Evolutionary conservation across 805 yeast genomes (phyloP).

Genomic region (Myxozyma lipomycoides): DNA sequence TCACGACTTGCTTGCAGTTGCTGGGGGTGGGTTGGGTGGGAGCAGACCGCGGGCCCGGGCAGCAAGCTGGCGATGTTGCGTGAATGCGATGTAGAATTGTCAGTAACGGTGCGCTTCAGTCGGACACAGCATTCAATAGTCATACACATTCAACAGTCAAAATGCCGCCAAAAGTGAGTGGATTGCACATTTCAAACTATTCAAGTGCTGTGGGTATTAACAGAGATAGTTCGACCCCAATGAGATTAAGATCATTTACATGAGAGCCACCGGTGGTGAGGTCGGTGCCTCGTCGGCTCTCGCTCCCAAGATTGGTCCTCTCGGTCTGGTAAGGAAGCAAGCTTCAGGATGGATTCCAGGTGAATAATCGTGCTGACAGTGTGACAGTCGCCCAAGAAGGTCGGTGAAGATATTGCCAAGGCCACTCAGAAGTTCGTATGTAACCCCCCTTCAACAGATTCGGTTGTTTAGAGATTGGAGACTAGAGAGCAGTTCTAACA

Average conservation of each 20-base stretch:
- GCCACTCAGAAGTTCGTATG: conserved; percentile 86
- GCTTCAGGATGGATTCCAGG: too few species aligned
- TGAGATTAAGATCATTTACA: conserved; percentile 97
- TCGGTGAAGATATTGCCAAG: conserved; percentile 99
- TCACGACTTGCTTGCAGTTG: not conserved
- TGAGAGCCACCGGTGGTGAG: conserved; percentile 99
- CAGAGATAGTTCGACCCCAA: conserved; percentile 75
- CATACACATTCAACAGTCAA: too few species aligned
- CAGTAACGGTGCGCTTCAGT: too few species aligned
- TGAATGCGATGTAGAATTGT: too few species aligned
- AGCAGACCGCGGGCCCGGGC: too few species aligned
- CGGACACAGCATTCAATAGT: too few species aligned
- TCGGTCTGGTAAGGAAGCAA: conserved; percentile 70
- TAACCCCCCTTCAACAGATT: not conserved
- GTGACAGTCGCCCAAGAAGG: conserved; percentile 49
- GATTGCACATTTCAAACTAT: not conserved
- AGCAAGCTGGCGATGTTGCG: too few species aligned
- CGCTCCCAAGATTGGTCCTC: conserved; percentile 99
- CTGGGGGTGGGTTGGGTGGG: not conserved
- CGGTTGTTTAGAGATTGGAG: not conserved
- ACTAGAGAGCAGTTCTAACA: not conserved
- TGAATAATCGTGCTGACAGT: not conserved
- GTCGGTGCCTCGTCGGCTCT: conserved; percentile 99
- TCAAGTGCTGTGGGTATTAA: not conserved
- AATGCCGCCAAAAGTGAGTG: conserved; percentile 27